Evolutionary conservation across 768 basidiomycete species (phyloP), one percentile per base, ranked within the genome.

Genomic region (Boletus patriciae): DNA sequence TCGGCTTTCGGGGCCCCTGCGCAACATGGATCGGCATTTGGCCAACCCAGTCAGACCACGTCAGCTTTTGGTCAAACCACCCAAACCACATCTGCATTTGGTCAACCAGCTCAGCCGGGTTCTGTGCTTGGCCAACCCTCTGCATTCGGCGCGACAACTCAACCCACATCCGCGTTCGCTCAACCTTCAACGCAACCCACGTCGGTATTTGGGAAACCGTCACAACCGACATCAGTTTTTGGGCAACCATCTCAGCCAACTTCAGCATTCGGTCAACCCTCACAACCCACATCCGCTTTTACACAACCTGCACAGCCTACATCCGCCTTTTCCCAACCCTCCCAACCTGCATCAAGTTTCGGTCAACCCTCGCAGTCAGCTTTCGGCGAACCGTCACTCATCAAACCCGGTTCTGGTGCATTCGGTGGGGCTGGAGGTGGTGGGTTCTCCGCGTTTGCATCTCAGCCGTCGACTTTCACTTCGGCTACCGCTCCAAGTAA

Each of bases 391-490:
- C 68, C 76, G 2, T 65, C 66, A 33, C 54, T 83, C 23, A 77
- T 83, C 54, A 80, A 80, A 58, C 78, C 83, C 6, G 74, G 78
- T 5, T 71, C 78, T 6, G 82, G 83, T 3, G 81, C 80, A 2
- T 86, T 86, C 53, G 70, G 73, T 45, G 71, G 73, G 1, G 72
- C 77, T 43, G 67, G 68, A 16, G 74, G 78, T 2, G 74, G 79
- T 16, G 80, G 73, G 4, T 84, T 83, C 58, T 78, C 80, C 33
- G 77, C 80, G 5, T 85, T 85, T 63, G 73, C 80, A n/a, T 72
- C 74, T 5, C 74, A 78, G 43, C 74, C 79, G 0, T 68, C 81
- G 18, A 65, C 77, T 19, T 83, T 85, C 62, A 71, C 62, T 11
- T 55, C 68, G 1, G 55, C 52, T 25, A 29, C 57, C 2, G 21